phyloP scores from a whole-genome alignment of 352 stramenopile species.

The Globisporangium rhizosaccharum region DNA sequence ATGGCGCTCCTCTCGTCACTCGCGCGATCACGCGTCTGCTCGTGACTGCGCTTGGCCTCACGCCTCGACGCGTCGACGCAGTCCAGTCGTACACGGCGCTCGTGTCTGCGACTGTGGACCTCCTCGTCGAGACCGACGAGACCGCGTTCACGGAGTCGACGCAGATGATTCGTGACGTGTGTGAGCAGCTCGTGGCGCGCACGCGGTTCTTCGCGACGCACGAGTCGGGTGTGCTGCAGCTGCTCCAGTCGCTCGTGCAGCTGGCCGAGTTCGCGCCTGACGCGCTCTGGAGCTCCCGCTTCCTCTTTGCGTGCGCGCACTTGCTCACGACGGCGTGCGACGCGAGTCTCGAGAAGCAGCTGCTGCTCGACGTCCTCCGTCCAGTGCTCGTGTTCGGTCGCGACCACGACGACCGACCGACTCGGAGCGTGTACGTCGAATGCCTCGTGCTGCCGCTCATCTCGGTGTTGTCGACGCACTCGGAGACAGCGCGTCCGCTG shows the following conservation, averaged over 20 bases:
- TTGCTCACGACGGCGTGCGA: slow-evolving; percentile 26
- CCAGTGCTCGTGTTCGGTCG: slow-evolving; percentile 23
- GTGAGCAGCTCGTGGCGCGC: slow-evolving; percentile 11
- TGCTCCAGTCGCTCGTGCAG: slow-evolving; percentile 39
- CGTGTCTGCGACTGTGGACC: slow-evolving; percentile 33
- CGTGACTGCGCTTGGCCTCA: slow-evolving; percentile 28
- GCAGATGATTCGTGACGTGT: slow-evolving; percentile 6
- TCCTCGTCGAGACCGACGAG: slow-evolving; percentile 16
- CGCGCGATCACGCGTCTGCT: slow-evolving; percentile 16
- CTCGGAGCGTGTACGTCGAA: slow-evolving; percentile 47
- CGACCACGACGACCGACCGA: neutral
- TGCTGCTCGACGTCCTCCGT: slow-evolving; percentile 35
- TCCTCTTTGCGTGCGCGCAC: slow-evolving; percentile 32
- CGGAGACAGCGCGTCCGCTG: slow-evolving; percentile 21
- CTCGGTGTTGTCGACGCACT: slow-evolving; percentile 31
- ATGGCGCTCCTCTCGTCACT: slow-evolving; percentile 2
- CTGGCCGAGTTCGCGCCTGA: slow-evolving; percentile 22
- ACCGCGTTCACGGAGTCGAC: neutral
- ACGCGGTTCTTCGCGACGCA: slow-evolving; percentile 22
- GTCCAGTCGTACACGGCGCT: slow-evolving; percentile 28
- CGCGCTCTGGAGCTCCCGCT: slow-evolving; percentile 28
- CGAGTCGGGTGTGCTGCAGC: slow-evolving; percentile 27
- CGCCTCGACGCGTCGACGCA: slow-evolving; percentile 18
- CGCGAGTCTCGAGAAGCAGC: slow-evolving; percentile 27
- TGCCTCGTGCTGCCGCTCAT: slow-evolving; percentile 52